Conservation (phyloP, 148 eudicot species). For the Persicaria maculosa region DNA sequence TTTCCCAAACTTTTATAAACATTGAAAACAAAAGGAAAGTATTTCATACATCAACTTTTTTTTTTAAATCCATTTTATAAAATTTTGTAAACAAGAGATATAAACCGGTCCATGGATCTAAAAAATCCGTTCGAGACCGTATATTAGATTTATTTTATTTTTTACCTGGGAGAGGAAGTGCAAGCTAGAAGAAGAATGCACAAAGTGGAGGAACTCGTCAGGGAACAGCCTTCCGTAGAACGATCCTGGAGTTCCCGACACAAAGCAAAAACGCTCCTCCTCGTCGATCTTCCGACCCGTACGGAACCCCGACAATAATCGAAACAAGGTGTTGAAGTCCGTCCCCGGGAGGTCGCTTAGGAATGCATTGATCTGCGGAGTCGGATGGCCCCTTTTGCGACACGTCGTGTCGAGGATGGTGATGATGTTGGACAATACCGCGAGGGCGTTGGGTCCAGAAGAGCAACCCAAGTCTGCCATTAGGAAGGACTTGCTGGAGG, state of each 20-base stretch:
- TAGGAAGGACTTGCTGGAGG: neutral
- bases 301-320: constrained; percentile 22
- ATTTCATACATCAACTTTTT: too few species aligned
- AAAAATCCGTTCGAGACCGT: too few species aligned
- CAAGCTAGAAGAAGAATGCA: constrained; percentile 13
- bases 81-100: too few species aligned
- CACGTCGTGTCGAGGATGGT: neutral
- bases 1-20: too few species aligned
- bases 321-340: constrained; percentile 47
- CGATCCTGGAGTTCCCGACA: constrained; percentile 11
- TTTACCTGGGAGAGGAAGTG: constrained; percentile 20
- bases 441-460: constrained; percentile 11
- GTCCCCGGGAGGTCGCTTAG: constrained; percentile 33
- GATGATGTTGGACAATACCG: neutral
- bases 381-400: neutral
- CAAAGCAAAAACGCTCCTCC: neutral
- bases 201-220: constrained; percentile 12
- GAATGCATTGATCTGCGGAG: constrained; percentile 8
- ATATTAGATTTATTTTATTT: neutral
- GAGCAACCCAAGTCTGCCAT: constrained; percentile 12
- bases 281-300: constrained; percentile 2
- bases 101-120: too few species aligned
- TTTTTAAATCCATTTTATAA: too few species aligned
- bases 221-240: constrained; percentile 19
- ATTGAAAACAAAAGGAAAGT: too few species aligned